Conservation (phyloP, 2,329 filamentous ascomycete genomes). For the Exophiala sideris region DNA sequence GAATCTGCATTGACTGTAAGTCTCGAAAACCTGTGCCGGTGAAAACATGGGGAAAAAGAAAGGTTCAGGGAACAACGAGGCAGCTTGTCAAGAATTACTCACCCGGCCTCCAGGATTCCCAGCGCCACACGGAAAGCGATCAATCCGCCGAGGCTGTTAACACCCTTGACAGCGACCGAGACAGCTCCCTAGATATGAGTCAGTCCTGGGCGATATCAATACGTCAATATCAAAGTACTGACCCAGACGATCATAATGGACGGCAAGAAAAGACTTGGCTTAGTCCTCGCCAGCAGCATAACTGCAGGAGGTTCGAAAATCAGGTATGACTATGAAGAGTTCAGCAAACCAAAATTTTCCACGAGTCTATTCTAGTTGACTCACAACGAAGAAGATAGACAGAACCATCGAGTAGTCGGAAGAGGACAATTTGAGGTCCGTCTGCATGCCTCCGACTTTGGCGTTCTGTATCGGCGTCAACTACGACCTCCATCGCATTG, state of each 20-base stretch:
- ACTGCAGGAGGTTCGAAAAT: constrained; percentile 44
- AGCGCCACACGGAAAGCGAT: constrained; percentile 45
- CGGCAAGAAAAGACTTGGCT: constrained; percentile 20
- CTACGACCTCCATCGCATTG: constrained; percentile 14
- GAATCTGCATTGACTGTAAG: constrained; percentile 20
- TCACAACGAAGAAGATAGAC: constrained; percentile 53
- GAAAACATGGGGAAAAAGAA: too few relatives aligned
- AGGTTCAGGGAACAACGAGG: too few relatives aligned
- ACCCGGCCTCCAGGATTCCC: constrained; percentile 33
- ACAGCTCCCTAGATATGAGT: constrained; percentile 35
- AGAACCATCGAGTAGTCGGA: constrained; percentile 45
- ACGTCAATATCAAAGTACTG: not conserved
- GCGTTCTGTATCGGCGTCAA: constrained; percentile 39
- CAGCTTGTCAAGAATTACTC: too few relatives aligned
- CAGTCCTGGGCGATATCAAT: not conserved
- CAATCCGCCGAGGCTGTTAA: constrained; percentile 40
- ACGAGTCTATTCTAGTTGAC: not conserved
- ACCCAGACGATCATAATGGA: constrained; percentile 25
- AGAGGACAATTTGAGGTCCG: constrained; percentile 42
- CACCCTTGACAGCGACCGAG: constrained; percentile 52
- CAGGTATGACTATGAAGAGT: constrained; percentile 14
- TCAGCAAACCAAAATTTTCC: not conserved
- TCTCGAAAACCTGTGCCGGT: too few relatives aligned
- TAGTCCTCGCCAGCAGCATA: constrained; percentile 38
- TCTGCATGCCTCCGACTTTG: constrained; percentile 42